These are phyloP conservation scores for Cyberlindnera meyerae DNA, from an alignment of 805 yeast genomes.

Conservation along the genomic window DNA sequence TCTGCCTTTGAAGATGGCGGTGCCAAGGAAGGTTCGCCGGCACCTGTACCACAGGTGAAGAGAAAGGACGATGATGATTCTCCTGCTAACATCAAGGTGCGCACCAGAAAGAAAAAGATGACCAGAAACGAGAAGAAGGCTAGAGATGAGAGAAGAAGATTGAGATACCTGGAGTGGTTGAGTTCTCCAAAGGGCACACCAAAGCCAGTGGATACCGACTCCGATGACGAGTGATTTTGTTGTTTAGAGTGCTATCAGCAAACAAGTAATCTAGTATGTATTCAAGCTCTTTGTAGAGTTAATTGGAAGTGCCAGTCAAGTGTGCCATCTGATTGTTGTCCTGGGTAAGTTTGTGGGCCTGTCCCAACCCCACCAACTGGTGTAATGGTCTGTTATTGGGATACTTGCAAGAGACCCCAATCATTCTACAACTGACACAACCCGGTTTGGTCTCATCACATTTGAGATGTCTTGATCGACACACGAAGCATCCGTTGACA, in stretches of 20 bases:
- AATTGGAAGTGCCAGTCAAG: too few species aligned
- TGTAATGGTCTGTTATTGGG: slow-evolving; percentile 2
- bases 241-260: background rate
- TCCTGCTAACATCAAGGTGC: slow-evolving; percentile 93
- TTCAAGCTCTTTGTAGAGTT: background rate
- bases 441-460: slow-evolving; percentile 58
- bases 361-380: too few species aligned
- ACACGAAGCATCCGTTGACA: slow-evolving; percentile 44
- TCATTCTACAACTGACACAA: slow-evolving; percentile 45
- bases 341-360: too few species aligned
- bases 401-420: slow-evolving; percentile 9
- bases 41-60: slow-evolving; percentile 39
- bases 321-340: too few species aligned
- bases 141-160: slow-evolving; percentile 89
- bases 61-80: slow-evolving; percentile 71
- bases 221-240: slow-evolving; percentile 60
- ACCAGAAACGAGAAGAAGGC: slow-evolving; percentile 93
- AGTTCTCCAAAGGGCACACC: slow-evolving; percentile 98
- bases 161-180: slow-evolving; percentile 92
- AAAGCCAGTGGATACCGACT: slow-evolving; percentile 83
- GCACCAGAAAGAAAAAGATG: slow-evolving; percentile 91
- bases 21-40: slow-evolving; percentile 44
- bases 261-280: too few species aligned
- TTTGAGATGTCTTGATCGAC: slow-evolving; percentile 57
- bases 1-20: slow-evolving; percentile 80